Evolutionary conservation across 805 yeast species (phyloP).

Genomic region (Metschnikowia orientalis): DNA sequence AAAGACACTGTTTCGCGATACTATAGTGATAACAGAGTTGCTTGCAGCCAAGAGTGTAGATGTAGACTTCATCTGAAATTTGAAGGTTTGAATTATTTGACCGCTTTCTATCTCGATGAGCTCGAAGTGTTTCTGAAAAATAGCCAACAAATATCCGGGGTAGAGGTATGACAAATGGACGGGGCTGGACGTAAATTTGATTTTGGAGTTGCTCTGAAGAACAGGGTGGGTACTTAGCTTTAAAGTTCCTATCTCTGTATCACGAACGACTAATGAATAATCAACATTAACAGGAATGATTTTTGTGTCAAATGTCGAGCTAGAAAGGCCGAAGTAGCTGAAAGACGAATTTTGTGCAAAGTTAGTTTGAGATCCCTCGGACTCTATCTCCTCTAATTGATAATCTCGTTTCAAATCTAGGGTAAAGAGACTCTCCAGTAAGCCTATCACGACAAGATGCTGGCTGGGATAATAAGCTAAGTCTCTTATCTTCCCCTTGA

Average conservation of each 20-base stretch:
- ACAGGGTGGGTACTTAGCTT: slow-evolving; percentile 7
- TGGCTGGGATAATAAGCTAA: slow-evolving; percentile 14
- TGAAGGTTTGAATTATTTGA: slow-evolving; percentile 30
- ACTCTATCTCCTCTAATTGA: slow-evolving; percentile 14
- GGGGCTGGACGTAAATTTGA: slow-evolving; percentile 27
- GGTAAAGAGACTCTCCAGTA: slow-evolving; percentile 23
- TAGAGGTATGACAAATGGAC: slow-evolving; percentile 22
- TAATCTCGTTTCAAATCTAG: slow-evolving; percentile 22
- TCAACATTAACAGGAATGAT: slow-evolving; percentile 16
- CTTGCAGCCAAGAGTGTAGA: slow-evolving; percentile 18
- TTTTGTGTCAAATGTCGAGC: slow-evolving; percentile 25
- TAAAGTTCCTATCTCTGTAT: slow-evolving; percentile 26
- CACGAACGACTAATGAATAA: slow-evolving; percentile 27
- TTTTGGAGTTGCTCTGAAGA: slow-evolving; percentile 16
- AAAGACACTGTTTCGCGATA: slow-evolving; percentile 28
- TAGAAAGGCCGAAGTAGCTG: slow-evolving; percentile 36
- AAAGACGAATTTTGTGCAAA: slow-evolving; percentile 27
- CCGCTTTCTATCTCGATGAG: slow-evolving; percentile 34
- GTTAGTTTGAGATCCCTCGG: slow-evolving; percentile 19
- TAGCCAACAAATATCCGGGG: slow-evolving; percentile 32
- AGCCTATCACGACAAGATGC: slow-evolving; percentile 18
- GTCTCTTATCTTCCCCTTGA: slow-evolving; percentile 31
- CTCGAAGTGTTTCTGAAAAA: slow-evolving; percentile 32
- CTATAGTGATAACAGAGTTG: slow-evolving; percentile 14
- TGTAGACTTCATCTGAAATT: slow-evolving; percentile 28